phyloP scores from a whole-genome alignment of 768 basidiomycete species.

The Krasilnikovozyma curviuscula region DNA sequence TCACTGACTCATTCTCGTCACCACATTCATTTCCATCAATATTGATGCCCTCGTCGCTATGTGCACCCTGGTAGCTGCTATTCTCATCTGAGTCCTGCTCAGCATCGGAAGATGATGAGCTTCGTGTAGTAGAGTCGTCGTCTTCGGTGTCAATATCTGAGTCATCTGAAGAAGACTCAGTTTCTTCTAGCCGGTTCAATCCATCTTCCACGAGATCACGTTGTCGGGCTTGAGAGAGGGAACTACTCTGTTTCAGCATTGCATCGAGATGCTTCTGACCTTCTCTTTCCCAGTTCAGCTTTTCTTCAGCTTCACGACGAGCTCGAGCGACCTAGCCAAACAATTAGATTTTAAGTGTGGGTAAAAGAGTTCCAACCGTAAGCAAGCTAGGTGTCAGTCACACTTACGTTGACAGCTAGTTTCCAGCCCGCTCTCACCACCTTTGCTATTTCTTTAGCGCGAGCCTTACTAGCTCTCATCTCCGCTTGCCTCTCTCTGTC shows the following conservation, averaged over 20 bases:
- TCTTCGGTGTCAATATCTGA: slow-evolving; percentile 19
- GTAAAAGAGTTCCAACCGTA: neutral
- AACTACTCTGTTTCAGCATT: slow-evolving; percentile 72
- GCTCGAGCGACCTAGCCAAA: slow-evolving; percentile 16
- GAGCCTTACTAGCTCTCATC: slow-evolving; percentile 42
- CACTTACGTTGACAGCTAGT: slow-evolving; percentile 43
- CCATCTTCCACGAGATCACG: slow-evolving; percentile 40
- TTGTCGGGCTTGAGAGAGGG: slow-evolving; percentile 66
- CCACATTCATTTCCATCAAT: too few relatives aligned
- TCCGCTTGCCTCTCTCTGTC: too few relatives aligned
- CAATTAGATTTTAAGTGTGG: neutral
- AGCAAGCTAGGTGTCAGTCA: neutral
- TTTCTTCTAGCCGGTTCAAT: slow-evolving; percentile 14
- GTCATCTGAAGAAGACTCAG: slow-evolving; percentile 11
- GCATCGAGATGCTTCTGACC: slow-evolving; percentile 77
- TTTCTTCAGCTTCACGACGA: slow-evolving; percentile 36
- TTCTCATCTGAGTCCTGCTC: slow-evolving; percentile 13
- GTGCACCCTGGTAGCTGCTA: too few relatives aligned
- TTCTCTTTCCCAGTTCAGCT: slow-evolving; percentile 56
- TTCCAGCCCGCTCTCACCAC: slow-evolving; percentile 66
- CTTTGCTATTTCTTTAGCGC: slow-evolving; percentile 54
- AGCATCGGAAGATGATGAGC: too few relatives aligned
- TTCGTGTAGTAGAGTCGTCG: too few relatives aligned
- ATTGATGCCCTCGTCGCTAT: too few relatives aligned
- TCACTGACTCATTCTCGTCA: too few relatives aligned